These are phyloP conservation scores for Ustilago crameri DNA, from an alignment of 1,284 basidiomycete species.

Conservation along the genomic window DNA sequence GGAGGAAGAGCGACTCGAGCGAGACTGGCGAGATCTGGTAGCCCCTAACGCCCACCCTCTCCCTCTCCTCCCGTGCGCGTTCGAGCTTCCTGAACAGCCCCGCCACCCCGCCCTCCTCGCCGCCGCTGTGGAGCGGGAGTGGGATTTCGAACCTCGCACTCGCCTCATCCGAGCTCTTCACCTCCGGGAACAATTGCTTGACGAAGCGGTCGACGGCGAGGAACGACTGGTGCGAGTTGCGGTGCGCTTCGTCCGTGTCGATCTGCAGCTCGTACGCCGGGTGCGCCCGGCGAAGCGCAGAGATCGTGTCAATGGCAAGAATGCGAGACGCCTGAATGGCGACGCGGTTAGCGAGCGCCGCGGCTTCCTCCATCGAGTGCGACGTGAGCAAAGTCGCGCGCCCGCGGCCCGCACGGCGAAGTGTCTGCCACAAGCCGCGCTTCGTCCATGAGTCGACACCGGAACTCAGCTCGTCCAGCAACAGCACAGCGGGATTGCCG, in stretches of 20 bases:
- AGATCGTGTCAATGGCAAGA: conserved; percentile 76
- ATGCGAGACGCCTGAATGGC: conserved; percentile 17
- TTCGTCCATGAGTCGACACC: conserved; percentile 85
- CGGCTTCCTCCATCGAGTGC: conserved; percentile 87
- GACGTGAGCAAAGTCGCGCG: conserved; percentile 68
- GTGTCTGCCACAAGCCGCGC: conserved; percentile 81
- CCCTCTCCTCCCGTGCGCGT: conserved; percentile 7
- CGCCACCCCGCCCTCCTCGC: conserved; percentile 76
- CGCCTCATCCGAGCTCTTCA: conserved; percentile 78
- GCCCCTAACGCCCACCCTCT: conserved; percentile 18
- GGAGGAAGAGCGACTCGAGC: conserved; percentile 79
- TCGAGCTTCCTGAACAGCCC: conserved; percentile 67
- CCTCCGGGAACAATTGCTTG: conserved; percentile 73
- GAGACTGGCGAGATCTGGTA: conserved; percentile 68
- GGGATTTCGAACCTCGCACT: conserved; percentile 82
- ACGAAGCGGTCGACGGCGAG: conserved; percentile 75
- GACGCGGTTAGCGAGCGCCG: conserved; percentile 74
- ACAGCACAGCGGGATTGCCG: conserved; percentile 79
- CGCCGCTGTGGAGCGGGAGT: conserved; percentile 65
- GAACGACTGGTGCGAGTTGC: conserved; percentile 63
- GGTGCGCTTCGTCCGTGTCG: conserved; percentile 71
- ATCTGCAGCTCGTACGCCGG: conserved; percentile 83
- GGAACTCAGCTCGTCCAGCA: conserved; percentile 85
- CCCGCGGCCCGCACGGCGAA: conserved; percentile 73
- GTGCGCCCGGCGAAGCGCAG: conserved; percentile 75